phyloP scores from a whole-genome alignment of 768 basidiomycete genomes.

The Infundibulicybe gibba region DNA sequence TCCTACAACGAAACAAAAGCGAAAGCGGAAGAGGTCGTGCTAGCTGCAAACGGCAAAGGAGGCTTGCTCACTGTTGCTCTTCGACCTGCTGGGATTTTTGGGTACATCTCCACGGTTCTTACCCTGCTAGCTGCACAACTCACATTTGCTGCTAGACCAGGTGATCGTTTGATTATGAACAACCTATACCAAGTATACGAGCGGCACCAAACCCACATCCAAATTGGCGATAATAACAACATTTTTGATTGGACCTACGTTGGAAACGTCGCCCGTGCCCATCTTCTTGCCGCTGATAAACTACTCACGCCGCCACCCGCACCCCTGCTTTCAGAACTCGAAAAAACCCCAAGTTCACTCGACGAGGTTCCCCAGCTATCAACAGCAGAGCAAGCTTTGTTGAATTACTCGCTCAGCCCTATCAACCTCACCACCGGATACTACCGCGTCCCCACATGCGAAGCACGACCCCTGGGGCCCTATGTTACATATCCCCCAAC shows the following conservation, averaged over 20 bases:
- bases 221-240: constrained; percentile 92
- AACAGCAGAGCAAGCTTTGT: constrained; percentile 34
- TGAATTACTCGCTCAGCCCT: constrained; percentile 52
- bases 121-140: background rate
- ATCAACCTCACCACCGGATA: constrained; percentile 64
- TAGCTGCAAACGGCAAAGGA: constrained; percentile 82
- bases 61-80: constrained; percentile 88
- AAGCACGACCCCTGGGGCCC: constrained; percentile 81
- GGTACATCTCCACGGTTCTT: constrained; percentile 47
- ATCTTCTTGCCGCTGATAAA: constrained; percentile 90
- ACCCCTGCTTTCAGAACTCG: constrained; percentile 29
- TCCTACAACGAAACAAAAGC: constrained; percentile 95
- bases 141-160: constrained; percentile 52
- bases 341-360: constrained; percentile 28
- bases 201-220: constrained; percentile 83
- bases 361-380: constrained; percentile 40
- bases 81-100: constrained; percentile 93
- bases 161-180: constrained; percentile 82
- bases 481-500: constrained; percentile 59
- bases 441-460: constrained; percentile 71
- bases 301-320: constrained; percentile 53
- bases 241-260: constrained; percentile 97
- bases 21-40: constrained; percentile 77
- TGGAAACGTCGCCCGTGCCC: constrained; percentile 91
- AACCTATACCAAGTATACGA: constrained; percentile 81